phyloP scores from a whole-genome alignment of 2,329 filamentous ascomycete species.

The Macrophomina tecta region DNA sequence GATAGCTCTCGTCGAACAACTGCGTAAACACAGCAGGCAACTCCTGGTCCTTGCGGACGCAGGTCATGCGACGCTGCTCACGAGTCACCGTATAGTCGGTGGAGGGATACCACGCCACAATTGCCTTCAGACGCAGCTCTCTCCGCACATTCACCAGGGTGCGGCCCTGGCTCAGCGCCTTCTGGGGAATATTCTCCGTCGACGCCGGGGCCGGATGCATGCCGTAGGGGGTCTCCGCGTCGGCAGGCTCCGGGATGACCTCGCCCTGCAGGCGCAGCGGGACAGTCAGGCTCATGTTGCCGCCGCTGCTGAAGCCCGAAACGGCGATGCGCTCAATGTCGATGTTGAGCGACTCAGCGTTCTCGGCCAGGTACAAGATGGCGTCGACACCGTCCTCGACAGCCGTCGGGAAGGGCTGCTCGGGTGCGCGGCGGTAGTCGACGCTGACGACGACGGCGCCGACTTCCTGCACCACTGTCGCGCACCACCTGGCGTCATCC shows the following conservation, averaged over 20 bases:
- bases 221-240: slow-evolving; percentile 32
- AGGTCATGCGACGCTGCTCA: slow-evolving; percentile 62
- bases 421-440: slow-evolving; percentile 66
- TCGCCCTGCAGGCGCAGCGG: slow-evolving; percentile 63
- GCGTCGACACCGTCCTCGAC: slow-evolving; percentile 70
- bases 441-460: slow-evolving; percentile 66
- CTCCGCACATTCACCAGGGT: slow-evolving; percentile 25
- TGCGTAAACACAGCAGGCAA: slow-evolving; percentile 58
- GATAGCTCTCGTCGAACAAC: slow-evolving; percentile 59
- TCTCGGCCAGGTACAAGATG: slow-evolving; percentile 62
- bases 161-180: slow-evolving; percentile 21
- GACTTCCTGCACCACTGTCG: slow-evolving; percentile 60
- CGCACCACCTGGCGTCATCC: slow-evolving; percentile 67
- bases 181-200: slow-evolving; percentile 25
- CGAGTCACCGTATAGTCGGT: slow-evolving; percentile 68
- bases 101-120: slow-evolving; percentile 68
- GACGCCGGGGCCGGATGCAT: slow-evolving; percentile 18
- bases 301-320: slow-evolving; percentile 68
- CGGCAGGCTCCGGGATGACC: slow-evolving; percentile 37
- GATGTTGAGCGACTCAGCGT: slow-evolving; percentile 62
- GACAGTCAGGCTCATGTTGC: slow-evolving; percentile 67
- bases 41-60: slow-evolving; percentile 58
- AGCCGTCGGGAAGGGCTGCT: slow-evolving; percentile 66
- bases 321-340: slow-evolving; percentile 64
- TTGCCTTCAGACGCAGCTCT: slow-evolving; percentile 59